These are phyloP conservation scores for Neopestalotiopsis rosae DNA, from an alignment of 2,329 filamentous ascomycete genomes.

Conservation along the genomic window DNA sequence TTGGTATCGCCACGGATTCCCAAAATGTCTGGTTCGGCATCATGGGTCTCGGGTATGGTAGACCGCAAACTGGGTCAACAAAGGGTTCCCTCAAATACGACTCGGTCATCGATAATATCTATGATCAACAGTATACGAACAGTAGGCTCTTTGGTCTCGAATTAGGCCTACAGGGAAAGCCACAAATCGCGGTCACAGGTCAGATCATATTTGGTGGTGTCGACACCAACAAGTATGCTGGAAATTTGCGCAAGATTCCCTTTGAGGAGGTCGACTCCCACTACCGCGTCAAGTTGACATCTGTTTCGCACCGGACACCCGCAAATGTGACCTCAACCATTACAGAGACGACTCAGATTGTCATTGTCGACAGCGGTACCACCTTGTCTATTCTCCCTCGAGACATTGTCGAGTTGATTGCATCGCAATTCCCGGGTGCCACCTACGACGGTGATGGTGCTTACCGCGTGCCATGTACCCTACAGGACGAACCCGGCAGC, in stretches of 20 bases:
- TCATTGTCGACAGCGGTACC: constrained; percentile 59
- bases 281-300: constrained; percentile 33
- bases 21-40: constrained; percentile 57
- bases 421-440: constrained; percentile 47
- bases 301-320: constrained; percentile 27
- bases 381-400: constrained; percentile 54
- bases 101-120: constrained; percentile 57
- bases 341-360: constrained; percentile 39
- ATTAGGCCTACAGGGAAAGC: constrained; percentile 42
- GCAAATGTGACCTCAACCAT: constrained; percentile 21
- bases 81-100: constrained; percentile 46
- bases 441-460: constrained; percentile 45
- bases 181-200: constrained; percentile 44
- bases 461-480: constrained; percentile 49
- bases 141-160: constrained; percentile 58
- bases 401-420: constrained; percentile 47
- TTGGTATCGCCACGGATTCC: constrained; percentile 52
- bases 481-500: constrained; percentile 41
- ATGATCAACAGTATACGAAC: constrained; percentile 50
- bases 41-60: constrained; percentile 53
- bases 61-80: constrained; percentile 41
- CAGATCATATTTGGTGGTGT: constrained; percentile 60
- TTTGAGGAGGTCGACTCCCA: constrained; percentile 44
- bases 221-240: constrained; percentile 57
- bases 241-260: constrained; percentile 47